Evolutionary conservation across 371 early-diverging fungal species (phyloP).

Genomic region (Parasitella parasitica): DNA sequence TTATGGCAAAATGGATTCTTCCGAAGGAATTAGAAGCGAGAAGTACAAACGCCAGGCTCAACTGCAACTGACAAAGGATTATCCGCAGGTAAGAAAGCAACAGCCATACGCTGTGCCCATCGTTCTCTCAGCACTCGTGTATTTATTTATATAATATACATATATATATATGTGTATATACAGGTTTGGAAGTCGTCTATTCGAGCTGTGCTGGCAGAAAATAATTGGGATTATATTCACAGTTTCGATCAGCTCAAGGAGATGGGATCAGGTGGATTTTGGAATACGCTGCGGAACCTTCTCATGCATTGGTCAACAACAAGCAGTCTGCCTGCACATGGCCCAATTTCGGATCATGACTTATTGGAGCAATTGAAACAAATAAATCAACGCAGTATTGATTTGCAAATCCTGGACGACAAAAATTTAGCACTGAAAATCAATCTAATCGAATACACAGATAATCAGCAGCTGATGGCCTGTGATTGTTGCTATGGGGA

Average conservation of each 20-base stretch:
- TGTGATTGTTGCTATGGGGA: slow-evolving; percentile 63
- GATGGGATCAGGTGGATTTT: slow-evolving; percentile 45
- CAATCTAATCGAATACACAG: slow-evolving; percentile 43
- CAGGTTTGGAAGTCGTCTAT: slow-evolving; percentile 56
- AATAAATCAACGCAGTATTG: slow-evolving; percentile 15
- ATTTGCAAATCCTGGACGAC: slow-evolving; percentile 28
- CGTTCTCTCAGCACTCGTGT: too few species aligned
- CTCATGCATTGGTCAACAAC: slow-evolving; percentile 35
- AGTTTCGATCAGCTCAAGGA: slow-evolving; percentile 42
- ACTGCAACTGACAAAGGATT: slow-evolving; percentile 31
- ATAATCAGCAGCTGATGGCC: slow-evolving; percentile 40
- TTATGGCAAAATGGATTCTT: slow-evolving; percentile 34
- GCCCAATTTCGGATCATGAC: background rate
- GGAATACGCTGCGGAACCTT: slow-evolving; percentile 37
- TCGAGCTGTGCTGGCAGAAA: slow-evolving; percentile 57
- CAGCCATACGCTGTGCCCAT: too few species aligned
- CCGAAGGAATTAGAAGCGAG: slow-evolving; percentile 37
- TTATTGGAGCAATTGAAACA: slow-evolving; percentile 33
- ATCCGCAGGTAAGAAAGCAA: slow-evolving; percentile 34
- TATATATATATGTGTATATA: too few species aligned
- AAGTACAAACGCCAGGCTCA: slow-evolving; percentile 39
- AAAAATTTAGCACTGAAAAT: slow-evolving; percentile 31
- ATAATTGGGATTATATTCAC: slow-evolving; percentile 52
- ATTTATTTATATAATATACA: too few species aligned
- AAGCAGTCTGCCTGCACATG: background rate